Base-by-base conservation (phyloP, 768 basidiomycete genomes). In the Agrocybe chaxingu region DNA sequence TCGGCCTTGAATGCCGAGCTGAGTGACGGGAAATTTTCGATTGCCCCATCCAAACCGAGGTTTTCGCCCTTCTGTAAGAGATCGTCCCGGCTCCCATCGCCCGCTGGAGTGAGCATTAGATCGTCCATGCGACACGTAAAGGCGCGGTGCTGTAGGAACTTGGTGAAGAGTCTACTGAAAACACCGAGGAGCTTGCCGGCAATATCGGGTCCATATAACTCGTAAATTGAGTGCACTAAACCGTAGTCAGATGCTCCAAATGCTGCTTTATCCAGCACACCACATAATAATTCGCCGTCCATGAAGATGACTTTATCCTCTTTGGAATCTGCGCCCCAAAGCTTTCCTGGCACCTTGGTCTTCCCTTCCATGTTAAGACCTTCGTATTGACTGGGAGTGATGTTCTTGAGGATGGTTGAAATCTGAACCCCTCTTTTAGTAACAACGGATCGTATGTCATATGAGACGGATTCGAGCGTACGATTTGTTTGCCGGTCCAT, bases 101-200 rank as follows among this genome's bases (percentile, higher is more conserved):
- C 95, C 48, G 84, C 81, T 0, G 82, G 78, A 6, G 94, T 98
- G 43, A 99, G 75, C 45, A 89, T 85, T 38, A 99, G 77, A 75
- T 99, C 97, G 68, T 99, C 97, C 92, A 98, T 98, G 13, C 97
- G 85, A 70, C 97, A 99, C 2, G 95, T 94, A 71, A 99, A 99
- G 0, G 93, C 97, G 37, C 94, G 89, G 60, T 93, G 91, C 60
- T 98, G 96, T 47, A 99, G 76, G 70, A 91, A 98, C 64, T 97
- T 98, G 39, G 97, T 98, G 70, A 99, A 93, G 31, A 98, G 73
- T 47, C 97, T 86, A 64, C 91, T 91, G 52, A 98, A 82, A 53
- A 98, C 84, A 45, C 95, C 92, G 13, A 99, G 85, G 10, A 99
- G 82, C 61, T 85, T 85, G 45, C 95, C 96, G 4, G 97, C 96